Evolutionary conservation across 2,329 filamentous ascomycete genomes (phyloP), one percentile per base, ranked within the genome.

Genomic region (Aspergillus udagawae): DNA sequence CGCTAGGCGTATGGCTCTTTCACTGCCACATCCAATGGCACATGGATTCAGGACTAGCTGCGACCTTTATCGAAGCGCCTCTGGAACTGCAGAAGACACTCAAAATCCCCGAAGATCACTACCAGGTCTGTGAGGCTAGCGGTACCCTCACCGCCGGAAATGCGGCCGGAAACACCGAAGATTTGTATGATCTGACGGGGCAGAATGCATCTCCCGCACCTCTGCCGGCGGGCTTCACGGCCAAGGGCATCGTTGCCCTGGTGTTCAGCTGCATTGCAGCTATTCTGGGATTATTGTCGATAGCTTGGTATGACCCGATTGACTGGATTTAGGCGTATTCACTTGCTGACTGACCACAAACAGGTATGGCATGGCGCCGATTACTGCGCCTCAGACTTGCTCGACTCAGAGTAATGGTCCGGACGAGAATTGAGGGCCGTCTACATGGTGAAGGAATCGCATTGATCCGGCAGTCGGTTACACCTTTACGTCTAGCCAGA

Each of bases 241-340:
- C 84, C 0, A 80, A 82, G 29, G 90, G 90, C 3, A 88, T 89
- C 38, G 82, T 90, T 7, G 89, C 90, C 23, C 75, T 93, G 61
- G 85, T 86, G 3, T 90, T 92, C 68, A 91, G 87, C 69, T 82
- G 82, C 58, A 60, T 91, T 12, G 81, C 81, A 23, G 90, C 89
- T 3, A 77, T 91, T 45, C 63, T 90, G 5, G 90, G 90, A 7
- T 80, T 91, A 65, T 79, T 74, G 0, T 82, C 85, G 17, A 85
- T 93, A 56, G 81, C 78, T 3, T 87, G 86, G 81, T 92, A 89
- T 42, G 55, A 23, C 14, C 14, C 32, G 3, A 17, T 38, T 38
- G 12, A 17, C 6, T 14, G 10, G 10, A 23, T n/a, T 14, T 23
- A 14, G 2, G 6, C 12, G 2, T 23, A 6, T 23, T 1, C 9